These are phyloP conservation scores for Aspergillus sclerotiicarbonarius DNA, from an alignment of 495 filamentous ascomycete species.

Conservation along the genomic window DNA sequence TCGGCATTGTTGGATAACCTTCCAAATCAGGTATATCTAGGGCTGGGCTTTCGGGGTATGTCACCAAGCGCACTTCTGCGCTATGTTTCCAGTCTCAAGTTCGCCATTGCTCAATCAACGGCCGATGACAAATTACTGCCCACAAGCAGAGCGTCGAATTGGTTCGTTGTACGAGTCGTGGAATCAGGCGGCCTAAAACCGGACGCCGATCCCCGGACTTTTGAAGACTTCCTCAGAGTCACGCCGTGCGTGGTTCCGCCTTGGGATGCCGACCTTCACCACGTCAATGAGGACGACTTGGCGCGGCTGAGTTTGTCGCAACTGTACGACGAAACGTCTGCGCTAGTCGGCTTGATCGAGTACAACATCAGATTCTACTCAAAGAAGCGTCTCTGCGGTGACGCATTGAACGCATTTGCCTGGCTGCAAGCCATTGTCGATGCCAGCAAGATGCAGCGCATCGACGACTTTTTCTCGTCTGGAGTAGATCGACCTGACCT, in stretches of 20 bases:
- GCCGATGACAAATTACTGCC: slow-evolving; percentile 19
- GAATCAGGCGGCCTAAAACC: slow-evolving; percentile 44
- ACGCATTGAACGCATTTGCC: slow-evolving; percentile 31
- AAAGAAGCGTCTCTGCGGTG: slow-evolving; percentile 23
- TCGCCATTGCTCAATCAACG: slow-evolving; percentile 23
- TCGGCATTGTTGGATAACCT: slow-evolving; percentile 52
- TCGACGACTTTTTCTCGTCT: slow-evolving; percentile 35
- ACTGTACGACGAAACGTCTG: slow-evolving; percentile 38
- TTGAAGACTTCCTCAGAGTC: slow-evolving; percentile 37
- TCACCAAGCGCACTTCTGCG: slow-evolving; percentile 24
- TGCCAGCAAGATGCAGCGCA: slow-evolving; percentile 39
- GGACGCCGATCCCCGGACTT: slow-evolving; percentile 36
- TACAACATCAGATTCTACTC: slow-evolving; percentile 33
- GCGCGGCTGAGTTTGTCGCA: slow-evolving; percentile 26
- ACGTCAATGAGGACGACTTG: slow-evolving; percentile 22
- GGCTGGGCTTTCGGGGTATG: slow-evolving; percentile 28
- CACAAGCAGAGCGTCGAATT: slow-evolving; percentile 41
- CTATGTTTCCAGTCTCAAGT: slow-evolving; percentile 22
- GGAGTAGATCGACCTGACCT: slow-evolving; percentile 18
- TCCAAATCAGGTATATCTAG: slow-evolving; percentile 37
- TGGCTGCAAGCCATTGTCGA: slow-evolving; percentile 40
- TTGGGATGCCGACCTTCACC: slow-evolving; percentile 27
- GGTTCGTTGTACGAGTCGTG: slow-evolving; percentile 50
- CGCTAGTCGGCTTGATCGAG: slow-evolving; percentile 37
- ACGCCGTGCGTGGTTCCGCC: slow-evolving; percentile 36